These are phyloP conservation scores for Diacronema lutheri DNA, from an alignment of 78 protist species.

Conservation along the genomic window DNA sequence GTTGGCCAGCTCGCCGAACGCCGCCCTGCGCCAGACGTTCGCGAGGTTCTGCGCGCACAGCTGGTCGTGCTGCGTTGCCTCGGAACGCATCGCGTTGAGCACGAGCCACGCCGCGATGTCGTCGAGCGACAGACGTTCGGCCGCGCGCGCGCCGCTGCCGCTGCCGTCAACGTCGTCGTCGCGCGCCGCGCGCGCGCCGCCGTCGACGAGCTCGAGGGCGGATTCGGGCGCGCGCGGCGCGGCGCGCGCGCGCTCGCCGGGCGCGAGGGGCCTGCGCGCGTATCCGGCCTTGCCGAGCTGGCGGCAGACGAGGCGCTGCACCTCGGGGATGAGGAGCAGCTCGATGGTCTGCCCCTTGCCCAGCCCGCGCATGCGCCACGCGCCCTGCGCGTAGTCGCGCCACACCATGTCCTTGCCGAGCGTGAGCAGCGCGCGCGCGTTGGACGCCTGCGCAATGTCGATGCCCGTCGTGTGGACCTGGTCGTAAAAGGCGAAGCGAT, in stretches of 20 bases:
- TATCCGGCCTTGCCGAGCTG: conserved; percentile 3
- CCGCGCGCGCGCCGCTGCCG: neutral
- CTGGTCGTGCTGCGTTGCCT: conserved; percentile 28
- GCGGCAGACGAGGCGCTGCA: conserved; percentile 32
- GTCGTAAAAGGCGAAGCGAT: conserved; percentile 66
- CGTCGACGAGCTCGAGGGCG: neutral
- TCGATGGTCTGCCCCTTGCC: conserved; percentile 43
- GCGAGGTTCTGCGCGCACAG: conserved; percentile 39
- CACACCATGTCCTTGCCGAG: conserved; percentile 75
- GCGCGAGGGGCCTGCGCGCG: neutral
- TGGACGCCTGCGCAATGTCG: conserved; percentile 51
- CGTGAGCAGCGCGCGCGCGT: conserved; percentile 56
- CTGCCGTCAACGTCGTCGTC: neutral
- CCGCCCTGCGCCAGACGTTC: conserved; percentile 31
- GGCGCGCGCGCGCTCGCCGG: neutral
- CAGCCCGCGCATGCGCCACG: conserved; percentile 68
- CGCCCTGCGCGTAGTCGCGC: conserved; percentile 63
- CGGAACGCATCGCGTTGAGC: conserved; percentile 51
- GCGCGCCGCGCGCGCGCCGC: neutral
- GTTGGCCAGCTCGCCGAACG: neutral
- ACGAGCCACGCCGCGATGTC: conserved; percentile 53
- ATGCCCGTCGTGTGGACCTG: conserved; percentile 57
- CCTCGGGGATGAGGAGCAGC: conserved; percentile 47
- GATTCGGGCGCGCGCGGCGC: neutral
- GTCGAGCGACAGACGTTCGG: neutral